Evolutionary conservation across 2,329 filamentous ascomycete species (phyloP).

Genomic region (Dothiorella sarmentorum): DNA sequence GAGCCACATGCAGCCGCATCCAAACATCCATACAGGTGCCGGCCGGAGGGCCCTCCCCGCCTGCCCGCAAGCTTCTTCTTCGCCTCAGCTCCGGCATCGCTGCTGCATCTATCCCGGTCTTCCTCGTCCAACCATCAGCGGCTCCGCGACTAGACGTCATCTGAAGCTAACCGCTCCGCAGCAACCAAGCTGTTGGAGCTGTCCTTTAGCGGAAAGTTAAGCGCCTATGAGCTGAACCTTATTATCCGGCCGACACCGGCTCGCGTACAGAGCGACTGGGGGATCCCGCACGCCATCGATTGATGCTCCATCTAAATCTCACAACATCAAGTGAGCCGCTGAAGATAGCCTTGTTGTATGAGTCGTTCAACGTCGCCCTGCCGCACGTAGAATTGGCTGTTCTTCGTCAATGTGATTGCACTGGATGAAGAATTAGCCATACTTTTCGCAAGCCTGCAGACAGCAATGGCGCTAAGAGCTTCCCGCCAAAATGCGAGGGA

Average conservation of each 20-base stretch:
- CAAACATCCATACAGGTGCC: neutral
- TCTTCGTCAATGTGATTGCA: slow-evolving; percentile 93
- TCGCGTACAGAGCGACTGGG: neutral
- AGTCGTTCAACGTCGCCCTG: slow-evolving; percentile 93
- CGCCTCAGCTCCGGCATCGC: neutral
- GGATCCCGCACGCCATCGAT: neutral
- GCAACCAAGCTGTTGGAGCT: neutral
- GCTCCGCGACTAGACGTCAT: neutral
- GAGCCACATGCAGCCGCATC: neutral
- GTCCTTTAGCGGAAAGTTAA: too few relatives aligned
- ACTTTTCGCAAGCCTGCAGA: neutral
- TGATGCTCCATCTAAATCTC: neutral
- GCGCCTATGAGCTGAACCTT: too few relatives aligned
- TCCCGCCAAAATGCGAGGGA: too few relatives aligned
- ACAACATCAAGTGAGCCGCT: slow-evolving; percentile 59
- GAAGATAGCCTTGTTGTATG: slow-evolving; percentile 91
- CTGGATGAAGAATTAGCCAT: slow-evolving; percentile 44
- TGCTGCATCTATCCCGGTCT: neutral
- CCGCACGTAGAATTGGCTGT: slow-evolving; percentile 95
- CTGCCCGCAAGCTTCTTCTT: neutral
- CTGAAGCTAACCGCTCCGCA: neutral
- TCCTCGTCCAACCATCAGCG: neutral
- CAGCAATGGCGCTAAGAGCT: too few relatives aligned
- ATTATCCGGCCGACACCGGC: neutral
- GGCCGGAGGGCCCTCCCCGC: neutral